These are phyloP conservation scores for Syzygium aqueum DNA, from an alignment of 345 rosid genomes.

Conservation along the genomic window DNA sequence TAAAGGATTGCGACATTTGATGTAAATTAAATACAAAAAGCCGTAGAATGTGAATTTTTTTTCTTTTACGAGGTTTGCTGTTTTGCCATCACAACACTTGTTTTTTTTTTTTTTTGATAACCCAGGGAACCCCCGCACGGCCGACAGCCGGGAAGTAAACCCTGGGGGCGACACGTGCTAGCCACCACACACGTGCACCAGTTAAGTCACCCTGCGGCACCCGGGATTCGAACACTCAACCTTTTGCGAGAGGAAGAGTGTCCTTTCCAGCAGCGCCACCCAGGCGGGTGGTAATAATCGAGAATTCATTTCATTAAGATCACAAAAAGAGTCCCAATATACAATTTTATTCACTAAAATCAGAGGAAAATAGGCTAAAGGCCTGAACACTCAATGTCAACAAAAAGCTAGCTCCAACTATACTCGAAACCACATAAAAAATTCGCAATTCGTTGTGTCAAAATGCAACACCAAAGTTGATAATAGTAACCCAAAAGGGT, in stretches of 20 bases:
- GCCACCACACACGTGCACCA: too few relatives aligned
- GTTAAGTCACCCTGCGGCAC: too few relatives aligned
- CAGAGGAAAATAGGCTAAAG: too few relatives aligned
- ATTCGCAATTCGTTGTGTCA: neutral
- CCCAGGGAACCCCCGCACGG: too few relatives aligned
- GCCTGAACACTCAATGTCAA: neutral
- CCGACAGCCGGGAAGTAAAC: too few relatives aligned
- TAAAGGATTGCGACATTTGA: neutral
- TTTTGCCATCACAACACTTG: fast-evolving
- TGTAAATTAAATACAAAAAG: neutral
- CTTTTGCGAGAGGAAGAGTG: too few relatives aligned
- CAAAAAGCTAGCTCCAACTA: neutral
- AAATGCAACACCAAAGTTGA: neutral
- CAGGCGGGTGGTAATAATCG: too few relatives aligned
- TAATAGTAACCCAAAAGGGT: neutral
- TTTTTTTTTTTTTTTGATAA: too few relatives aligned
- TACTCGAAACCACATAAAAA: neutral
- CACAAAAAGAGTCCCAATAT: neutral
- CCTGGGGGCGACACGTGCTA: too few relatives aligned
- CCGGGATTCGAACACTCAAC: too few relatives aligned
- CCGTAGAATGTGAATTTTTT: neutral
- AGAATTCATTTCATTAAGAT: neutral
- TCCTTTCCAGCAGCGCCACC: too few relatives aligned
- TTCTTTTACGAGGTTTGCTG: neutral
- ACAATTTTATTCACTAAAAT: too few relatives aligned